Evolutionary conservation across 306 rosid genomes (phyloP).

Genomic region (Castanea sativa): DNA sequence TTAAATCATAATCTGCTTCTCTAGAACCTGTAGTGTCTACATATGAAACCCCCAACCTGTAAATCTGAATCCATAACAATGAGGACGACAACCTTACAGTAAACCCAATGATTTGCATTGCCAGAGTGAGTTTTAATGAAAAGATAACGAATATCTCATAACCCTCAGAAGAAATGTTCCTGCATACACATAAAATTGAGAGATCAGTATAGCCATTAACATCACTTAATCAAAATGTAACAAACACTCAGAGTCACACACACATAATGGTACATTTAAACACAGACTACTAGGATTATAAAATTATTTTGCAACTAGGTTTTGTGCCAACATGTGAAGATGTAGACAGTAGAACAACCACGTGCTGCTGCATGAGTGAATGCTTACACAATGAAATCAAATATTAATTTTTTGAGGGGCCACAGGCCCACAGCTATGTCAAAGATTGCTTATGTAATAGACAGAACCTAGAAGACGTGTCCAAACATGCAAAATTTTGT

Average conservation of each 20-base stretch:
- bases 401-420: background rate
- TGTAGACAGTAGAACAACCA: background rate
- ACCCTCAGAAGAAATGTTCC: slow-evolving; percentile 57
- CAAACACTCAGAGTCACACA: background rate
- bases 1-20: slow-evolving; percentile 62
- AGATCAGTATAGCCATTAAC: slow-evolving; percentile 16
- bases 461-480: background rate
- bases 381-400: background rate
- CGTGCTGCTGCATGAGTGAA: background rate
- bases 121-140: slow-evolving; percentile 82
- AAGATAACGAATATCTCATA: slow-evolving; percentile 51
- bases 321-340: background rate
- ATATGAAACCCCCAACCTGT: slow-evolving; percentile 77
- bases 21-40: slow-evolving; percentile 50
- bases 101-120: slow-evolving; percentile 74
- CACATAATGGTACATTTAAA: background rate
- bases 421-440: background rate
- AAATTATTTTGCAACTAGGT: background rate
- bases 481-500: background rate
- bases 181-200: slow-evolving; percentile 39
- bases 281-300: background rate
- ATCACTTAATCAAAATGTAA: background rate
- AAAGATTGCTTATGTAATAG: too few relatives aligned
- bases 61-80: slow-evolving; percentile 90
- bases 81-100: slow-evolving; percentile 71